Evolutionary conservation across 257 asterid genomes (phyloP).

Genomic region (Solanum lignicaule): DNA sequence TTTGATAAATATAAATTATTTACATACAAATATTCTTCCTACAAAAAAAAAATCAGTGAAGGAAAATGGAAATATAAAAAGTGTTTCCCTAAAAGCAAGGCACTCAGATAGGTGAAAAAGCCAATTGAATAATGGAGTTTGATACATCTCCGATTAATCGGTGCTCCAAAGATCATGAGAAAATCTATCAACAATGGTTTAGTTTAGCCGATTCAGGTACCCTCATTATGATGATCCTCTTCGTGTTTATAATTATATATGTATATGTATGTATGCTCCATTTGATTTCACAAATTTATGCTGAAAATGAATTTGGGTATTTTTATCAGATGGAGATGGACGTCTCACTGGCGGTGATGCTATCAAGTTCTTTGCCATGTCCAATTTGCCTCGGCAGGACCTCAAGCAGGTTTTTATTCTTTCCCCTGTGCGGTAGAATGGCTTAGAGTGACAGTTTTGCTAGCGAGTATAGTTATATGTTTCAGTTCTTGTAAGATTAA

Average conservation of each 20-base stretch:
- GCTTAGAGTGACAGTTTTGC: not conserved
- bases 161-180: slow-evolving; percentile 72
- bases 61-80: not conserved
- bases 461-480: not conserved
- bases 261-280: not conserved
- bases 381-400: slow-evolving; percentile 82
- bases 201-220: slow-evolving; percentile 75
- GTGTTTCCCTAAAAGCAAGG: not conserved
- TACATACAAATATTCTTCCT: not conserved
- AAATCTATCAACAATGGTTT: slow-evolving; percentile 82
- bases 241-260: not conserved
- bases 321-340: slow-evolving; percentile 74
- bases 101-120: not conserved
- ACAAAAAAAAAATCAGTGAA: not conserved
- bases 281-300: not conserved
- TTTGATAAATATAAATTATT: not conserved
- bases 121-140: slow-evolving; percentile 47
- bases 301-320: not conserved
- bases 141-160: slow-evolving; percentile 74
- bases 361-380: slow-evolving; percentile 72
- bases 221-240: not conserved
- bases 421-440: not conserved
- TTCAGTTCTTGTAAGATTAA: not conserved
- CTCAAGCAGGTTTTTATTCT: slow-evolving; percentile 59
- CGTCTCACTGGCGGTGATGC: slow-evolving; percentile 87